Evolutionary conservation across 2,329 filamentous ascomycete genomes (phyloP).

Genomic region (Neospermospora avenae): DNA sequence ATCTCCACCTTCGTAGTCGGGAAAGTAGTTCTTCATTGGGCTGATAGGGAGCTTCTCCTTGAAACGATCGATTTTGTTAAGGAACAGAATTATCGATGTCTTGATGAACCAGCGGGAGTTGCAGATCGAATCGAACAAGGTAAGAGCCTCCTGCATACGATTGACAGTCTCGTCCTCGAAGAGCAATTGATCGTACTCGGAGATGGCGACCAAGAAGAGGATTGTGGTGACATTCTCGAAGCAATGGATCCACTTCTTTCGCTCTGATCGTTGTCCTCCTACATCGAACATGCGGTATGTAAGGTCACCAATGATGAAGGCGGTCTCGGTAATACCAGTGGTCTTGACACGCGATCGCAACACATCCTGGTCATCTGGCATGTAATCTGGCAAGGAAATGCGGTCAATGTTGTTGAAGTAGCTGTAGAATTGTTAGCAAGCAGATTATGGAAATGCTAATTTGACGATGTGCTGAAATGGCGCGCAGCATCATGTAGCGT

Average conservation of each 20-base stretch:
- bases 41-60: conserved; percentile 80
- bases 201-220: conserved; percentile 91
- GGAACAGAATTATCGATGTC: conserved; percentile 83
- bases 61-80: conserved; percentile 89
- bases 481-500: background rate
- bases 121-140: conserved; percentile 82
- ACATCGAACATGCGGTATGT: conserved; percentile 93
- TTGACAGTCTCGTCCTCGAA: conserved; percentile 97
- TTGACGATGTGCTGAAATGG: background rate
- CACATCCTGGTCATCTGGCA: conserved; percentile 92
- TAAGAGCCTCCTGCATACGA: conserved; percentile 87
- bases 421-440: conserved; percentile 45
- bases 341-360: conserved; percentile 87
- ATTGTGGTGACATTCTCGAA: conserved; percentile 82
- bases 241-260: conserved; percentile 78
- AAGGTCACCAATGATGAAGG: conserved; percentile 87
- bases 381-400: conserved; percentile 71
- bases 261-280: conserved; percentile 69
- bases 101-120: conserved; percentile 90
- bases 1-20: conserved; percentile 89
- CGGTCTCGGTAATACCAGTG: conserved; percentile 93
- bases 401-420: conserved; percentile 80
- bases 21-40: conserved; percentile 87
- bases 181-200: conserved; percentile 93
- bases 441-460: background rate